These are phyloP conservation scores for Platismatia glauca DNA, from an alignment of 495 filamentous ascomycete species.

Conservation along the genomic window DNA sequence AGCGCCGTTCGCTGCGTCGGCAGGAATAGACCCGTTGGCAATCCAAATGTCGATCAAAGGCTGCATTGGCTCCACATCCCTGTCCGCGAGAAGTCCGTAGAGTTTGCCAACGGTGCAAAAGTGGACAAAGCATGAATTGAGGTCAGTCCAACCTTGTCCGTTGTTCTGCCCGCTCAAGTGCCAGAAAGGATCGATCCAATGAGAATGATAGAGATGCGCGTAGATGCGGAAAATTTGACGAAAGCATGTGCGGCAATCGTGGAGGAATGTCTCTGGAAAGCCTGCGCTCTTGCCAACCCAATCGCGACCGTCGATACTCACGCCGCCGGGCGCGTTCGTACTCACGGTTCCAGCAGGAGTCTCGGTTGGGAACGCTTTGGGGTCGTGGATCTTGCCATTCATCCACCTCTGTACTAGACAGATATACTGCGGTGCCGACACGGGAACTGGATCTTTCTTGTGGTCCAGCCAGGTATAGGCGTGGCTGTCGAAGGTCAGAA, in stretches of 20 bases:
- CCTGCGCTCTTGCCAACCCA: constrained; percentile 85
- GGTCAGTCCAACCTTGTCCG: constrained; percentile 27
- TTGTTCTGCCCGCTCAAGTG: constrained; percentile 75
- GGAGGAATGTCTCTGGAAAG: constrained; percentile 77
- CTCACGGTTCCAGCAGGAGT: constrained; percentile 47
- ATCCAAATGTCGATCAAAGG: constrained; percentile 84
- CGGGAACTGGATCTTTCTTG: constrained; percentile 53
- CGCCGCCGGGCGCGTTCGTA: constrained; percentile 52
- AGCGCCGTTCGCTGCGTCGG: constrained; percentile 46
- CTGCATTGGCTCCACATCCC: constrained; percentile 90
- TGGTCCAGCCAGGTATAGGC: constrained; percentile 86
- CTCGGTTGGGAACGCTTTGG: constrained; percentile 76
- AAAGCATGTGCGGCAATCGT: constrained; percentile 83
- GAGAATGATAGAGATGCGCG: constrained; percentile 78
- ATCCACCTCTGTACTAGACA: constrained; percentile 91
- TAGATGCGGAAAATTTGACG: constrained; percentile 97
- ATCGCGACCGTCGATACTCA: constrained; percentile 48
- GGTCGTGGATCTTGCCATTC: constrained; percentile 79
- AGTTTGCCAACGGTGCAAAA: constrained; percentile 83
- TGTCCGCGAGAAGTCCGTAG: constrained; percentile 69
- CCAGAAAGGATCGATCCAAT: constrained; percentile 75
- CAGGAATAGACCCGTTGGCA: constrained; percentile 71
- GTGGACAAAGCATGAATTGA: constrained; percentile 94
- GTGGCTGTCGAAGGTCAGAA: constrained; percentile 44
- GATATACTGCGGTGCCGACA: constrained; percentile 79